Evolutionary conservation across 306 rosid genomes (phyloP), one percentile per base, ranked within the genome.

Genomic region (Ammopiptanthus mongolicus): DNA sequence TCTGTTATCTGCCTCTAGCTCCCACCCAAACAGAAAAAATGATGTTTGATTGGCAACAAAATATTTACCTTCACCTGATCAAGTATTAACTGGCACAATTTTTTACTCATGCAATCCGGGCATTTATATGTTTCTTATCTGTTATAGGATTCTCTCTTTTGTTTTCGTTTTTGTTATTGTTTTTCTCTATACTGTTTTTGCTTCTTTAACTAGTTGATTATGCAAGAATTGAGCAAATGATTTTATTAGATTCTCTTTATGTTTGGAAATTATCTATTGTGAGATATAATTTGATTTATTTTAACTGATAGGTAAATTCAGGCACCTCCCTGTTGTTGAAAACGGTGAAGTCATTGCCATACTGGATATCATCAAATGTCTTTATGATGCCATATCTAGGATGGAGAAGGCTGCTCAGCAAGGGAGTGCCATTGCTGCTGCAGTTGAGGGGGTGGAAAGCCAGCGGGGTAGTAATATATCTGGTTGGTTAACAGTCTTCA

Each of bases 251-350:
- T 79, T 46, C 22, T 59, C 36, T 31, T 17, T 25, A 15, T 53
- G 65, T 39, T 21, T 58, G 61, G 77, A 77, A 50, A 42, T 4
- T 57, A 75, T 71, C 57, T 41, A 44, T 74, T 37, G 51, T 18
- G 60, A 69, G 44, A 70, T 44, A 52, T 66, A 19, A 71, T 74
- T 63, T 50, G 53, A 50, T 31, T 68, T 52, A 56, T 51, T 18
- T 44, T 62, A 69, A 47, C 71, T 71, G 46, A 84, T 78, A 95
- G 97, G 99, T 62, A 95, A 89, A 87, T 95, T 95, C 80, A 90
- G 99, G 79, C 99, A 95, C 76, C 97, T 95, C 28, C 99, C 99
- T n/a, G 99, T 95, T 51, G 99, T 95, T 63, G 97, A 95, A 79
- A 92, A 86, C 75, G 97, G 97, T 34, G 97, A 95, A 82, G 99